These are phyloP conservation scores for Blakeslea trispora DNA, from an alignment of 371 early-diverging fungal genomes.

Conservation along the genomic window DNA sequence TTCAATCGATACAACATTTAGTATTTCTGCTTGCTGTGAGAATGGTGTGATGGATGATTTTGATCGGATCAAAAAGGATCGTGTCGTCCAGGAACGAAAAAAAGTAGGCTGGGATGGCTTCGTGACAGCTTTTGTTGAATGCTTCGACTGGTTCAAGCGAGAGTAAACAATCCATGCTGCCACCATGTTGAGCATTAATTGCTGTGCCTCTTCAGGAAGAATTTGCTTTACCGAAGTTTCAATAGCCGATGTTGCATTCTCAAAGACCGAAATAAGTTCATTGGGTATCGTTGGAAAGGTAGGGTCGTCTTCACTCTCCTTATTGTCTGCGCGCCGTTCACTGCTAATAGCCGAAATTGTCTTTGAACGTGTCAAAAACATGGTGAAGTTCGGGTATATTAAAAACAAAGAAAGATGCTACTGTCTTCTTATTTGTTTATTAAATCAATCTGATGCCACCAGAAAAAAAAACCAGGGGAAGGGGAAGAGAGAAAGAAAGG, in stretches of 20 bases:
- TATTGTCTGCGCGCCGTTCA: constrained; percentile 1
- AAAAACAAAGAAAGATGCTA: background rate
- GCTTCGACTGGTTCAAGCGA: background rate
- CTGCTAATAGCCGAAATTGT: constrained; percentile 12
- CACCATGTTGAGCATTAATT: constrained; percentile 12
- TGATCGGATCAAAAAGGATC: constrained; percentile 11
- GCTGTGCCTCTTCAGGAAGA: constrained; percentile 7
- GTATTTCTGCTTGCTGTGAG: constrained; percentile 1
- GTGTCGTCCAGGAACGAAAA: constrained; percentile 20
- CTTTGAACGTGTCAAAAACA: constrained; percentile 25
- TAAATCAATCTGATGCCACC: no score
- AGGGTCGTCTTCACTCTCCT: background rate
- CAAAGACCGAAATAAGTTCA: constrained; percentile 10
- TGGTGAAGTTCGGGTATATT: background rate
- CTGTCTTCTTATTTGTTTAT: background rate
- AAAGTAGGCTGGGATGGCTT: background rate
- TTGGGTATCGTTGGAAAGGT: constrained; percentile 4
- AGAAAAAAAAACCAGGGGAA: no score
- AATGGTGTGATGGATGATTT: constrained; percentile 7
- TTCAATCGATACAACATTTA: background rate
- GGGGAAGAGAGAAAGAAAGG: constrained; percentile 2
- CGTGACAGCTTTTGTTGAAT: background rate
- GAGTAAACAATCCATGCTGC: constrained; percentile 11
- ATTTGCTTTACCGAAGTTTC: constrained; percentile 7
- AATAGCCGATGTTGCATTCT: constrained; percentile 13